Conservation (phyloP, 768 basidiomycete species). For the Multifurca ochricompacta region DNA sequence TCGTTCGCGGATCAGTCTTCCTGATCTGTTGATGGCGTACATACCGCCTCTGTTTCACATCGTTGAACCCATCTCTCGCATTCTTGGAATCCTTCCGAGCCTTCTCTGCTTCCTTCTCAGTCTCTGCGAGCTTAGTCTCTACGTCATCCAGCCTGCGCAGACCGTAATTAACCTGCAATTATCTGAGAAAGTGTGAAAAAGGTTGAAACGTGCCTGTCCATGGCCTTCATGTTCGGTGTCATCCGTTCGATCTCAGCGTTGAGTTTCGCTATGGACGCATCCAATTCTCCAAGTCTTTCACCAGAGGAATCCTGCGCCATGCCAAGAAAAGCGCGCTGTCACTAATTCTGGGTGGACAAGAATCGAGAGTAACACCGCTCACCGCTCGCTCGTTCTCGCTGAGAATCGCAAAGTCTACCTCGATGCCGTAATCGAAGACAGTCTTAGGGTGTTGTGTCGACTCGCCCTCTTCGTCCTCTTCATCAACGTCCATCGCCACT, state of each 20-base stretch:
- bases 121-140: conserved; percentile 75
- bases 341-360: not conserved
- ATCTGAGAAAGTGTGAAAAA: not conserved
- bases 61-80: conserved; percentile 89
- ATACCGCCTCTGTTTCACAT: conserved; percentile 75
- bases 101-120: conserved; percentile 88
- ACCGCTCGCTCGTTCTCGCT: conserved; percentile 71
- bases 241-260: conserved; percentile 81
- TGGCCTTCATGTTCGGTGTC: conserved; percentile 96
- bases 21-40: no score
- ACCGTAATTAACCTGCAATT: not conserved
- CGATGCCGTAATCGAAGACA: conserved; percentile 80
- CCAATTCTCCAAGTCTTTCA: conserved; percentile 63
- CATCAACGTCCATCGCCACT: conserved; percentile 88
- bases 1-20: not conserved
- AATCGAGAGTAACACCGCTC: conserved; percentile 22
- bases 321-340: not conserved
- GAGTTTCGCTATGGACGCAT: conserved; percentile 62
- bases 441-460: conserved; percentile 51
- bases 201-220: conserved; percentile 56
- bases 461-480: conserved; percentile 66
- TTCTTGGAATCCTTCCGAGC: conserved; percentile 82
- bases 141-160: conserved; percentile 71
- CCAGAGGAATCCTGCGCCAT: conserved; percentile 45
- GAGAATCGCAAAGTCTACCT: conserved; percentile 73